Conservation (phyloP, 192 early-diverging fungal species). For the Hyaloraphidium curvatum region DNA sequence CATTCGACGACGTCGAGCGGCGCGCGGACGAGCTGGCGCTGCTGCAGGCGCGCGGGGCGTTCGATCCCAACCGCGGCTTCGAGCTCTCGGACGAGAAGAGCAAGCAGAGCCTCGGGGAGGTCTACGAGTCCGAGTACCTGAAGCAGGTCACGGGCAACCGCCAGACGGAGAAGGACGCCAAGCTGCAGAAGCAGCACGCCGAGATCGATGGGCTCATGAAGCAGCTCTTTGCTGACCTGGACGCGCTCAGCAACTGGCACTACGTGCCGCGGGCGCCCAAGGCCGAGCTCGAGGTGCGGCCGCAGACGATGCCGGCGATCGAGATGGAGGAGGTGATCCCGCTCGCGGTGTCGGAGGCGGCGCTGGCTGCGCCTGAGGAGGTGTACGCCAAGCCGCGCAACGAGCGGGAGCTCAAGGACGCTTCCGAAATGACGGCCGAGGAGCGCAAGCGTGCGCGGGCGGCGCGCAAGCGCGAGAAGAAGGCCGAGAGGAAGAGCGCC, state of each 20-base stretch:
- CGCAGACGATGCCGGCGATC: conserved; percentile 54
- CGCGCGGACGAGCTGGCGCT: too few relatives aligned
- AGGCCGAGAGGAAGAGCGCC: too few relatives aligned
- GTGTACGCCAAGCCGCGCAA: conserved; percentile 72
- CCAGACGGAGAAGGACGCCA: conserved; percentile 57
- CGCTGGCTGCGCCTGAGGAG: conserved; percentile 74
- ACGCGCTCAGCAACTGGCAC: conserved; percentile 88
- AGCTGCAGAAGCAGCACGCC: conserved; percentile 52
- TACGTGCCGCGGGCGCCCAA: conserved; percentile 61
- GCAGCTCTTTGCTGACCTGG: conserved; percentile 62
- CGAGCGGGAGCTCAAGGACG: conserved; percentile 45
- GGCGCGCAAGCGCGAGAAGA: conserved; percentile 42
- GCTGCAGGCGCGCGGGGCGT: conserved; percentile 41
- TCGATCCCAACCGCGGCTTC: conserved; percentile 38
- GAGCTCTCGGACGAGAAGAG: conserved; percentile 74
- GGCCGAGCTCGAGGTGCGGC: conserved; percentile 49
- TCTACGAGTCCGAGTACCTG: conserved; percentile 82
- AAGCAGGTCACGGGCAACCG: conserved; percentile 21
- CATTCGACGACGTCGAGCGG: conserved; percentile 88
- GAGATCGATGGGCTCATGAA: conserved; percentile 62
- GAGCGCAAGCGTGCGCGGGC: conserved; percentile 55
- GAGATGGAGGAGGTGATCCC: conserved; percentile 93
- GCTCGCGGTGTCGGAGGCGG: conserved; percentile 57
- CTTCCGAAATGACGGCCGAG: conserved; percentile 52
- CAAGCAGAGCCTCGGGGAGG: conserved; percentile 69